A percentile compares a stretch with the other conserved stretches of the same genome.
Conservation (phyloP, 2,329 filamentous ascomycete species). For the Calonectria hongkongensis region DNA sequence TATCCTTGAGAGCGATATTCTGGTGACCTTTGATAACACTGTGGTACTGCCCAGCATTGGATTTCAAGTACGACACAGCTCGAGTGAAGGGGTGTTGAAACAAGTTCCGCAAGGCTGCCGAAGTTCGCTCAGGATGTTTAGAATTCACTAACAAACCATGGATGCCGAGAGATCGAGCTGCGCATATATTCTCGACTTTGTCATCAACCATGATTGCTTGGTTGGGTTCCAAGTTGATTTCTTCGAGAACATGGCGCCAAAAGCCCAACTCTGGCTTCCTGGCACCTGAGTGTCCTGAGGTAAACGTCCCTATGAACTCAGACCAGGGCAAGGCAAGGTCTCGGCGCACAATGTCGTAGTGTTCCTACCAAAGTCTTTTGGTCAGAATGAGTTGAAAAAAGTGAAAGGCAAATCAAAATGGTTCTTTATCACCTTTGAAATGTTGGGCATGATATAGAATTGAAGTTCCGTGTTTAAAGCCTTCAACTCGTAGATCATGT, state of each 20-base stretch:
- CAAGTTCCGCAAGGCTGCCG: background rate
- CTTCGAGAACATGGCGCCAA: background rate
- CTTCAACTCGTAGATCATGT: background rate
- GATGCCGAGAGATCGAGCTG: background rate
- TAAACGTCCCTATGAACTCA: background rate
- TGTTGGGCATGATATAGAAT: background rate
- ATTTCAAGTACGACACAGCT: background rate
- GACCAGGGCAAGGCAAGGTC: background rate
- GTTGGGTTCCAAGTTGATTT: background rate
- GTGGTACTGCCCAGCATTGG: background rate
- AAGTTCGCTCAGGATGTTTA: background rate
- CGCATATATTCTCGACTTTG: background rate
- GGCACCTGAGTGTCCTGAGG: background rate
- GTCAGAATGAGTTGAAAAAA: background rate
- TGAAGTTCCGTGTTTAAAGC: background rate
- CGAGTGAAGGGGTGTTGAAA: background rate
- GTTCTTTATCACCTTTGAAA: background rate
- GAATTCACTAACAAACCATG: background rate
- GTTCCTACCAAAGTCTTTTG: background rate
- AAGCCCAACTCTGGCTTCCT: background rate
- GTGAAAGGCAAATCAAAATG: background rate
- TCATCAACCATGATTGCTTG: background rate
- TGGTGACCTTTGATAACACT: background rate
- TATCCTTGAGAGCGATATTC: background rate
- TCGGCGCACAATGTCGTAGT: background rate